Base-by-base conservation (phyloP, 768 basidiomycete genomes). In the Sutorius australiensis region DNA sequence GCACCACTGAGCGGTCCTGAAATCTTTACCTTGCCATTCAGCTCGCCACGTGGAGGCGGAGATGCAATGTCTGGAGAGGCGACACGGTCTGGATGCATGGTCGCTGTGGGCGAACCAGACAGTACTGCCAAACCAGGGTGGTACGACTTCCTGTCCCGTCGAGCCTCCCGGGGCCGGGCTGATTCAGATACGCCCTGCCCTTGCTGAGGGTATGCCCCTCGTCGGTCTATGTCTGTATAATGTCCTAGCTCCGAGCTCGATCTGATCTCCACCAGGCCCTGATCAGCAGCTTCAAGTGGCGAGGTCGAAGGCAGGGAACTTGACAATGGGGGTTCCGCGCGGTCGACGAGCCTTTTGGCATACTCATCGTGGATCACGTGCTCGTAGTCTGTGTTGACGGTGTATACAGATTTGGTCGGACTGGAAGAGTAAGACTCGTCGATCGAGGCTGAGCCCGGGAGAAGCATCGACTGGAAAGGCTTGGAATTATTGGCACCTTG, bases 1-100 rank as follows among this genome's bases (percentile, higher is more conserved):
- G 82, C 81, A 8, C 91, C 92, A 53, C 86, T 86, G 66, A 93
- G 76, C 32, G 94, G 95, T 1, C 83, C 90, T 16, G 92, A 95
- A 46, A 98, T 97, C 72, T 94, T 93, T 45, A 85, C 82, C 67
- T 86, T 88, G 27, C 78, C 76, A 44, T 77, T 77, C 27, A 67
- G 65, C 51, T 87, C 85, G 72, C 73, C 59, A 78, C 81, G 62
- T 5, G 51, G 28, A 42, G 80, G 80, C 19, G 78, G 78, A 30
- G 78, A 70, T 4, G 70, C 69, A 42, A 83, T 74, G 51, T 87
- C 84, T 30, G 78, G 74, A 6, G 75, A 75, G 19, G 77, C 67
- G 12, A 74, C 56, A 58, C 65, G 73, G 17, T 70, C 73, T 13
- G 50, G 48, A 48, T 74, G 71, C 38, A 75, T 58, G 14, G 68